Base-by-base conservation (phyloP, 2,329 filamentous ascomycete species). In the Epichloe glyceriae region DNA sequence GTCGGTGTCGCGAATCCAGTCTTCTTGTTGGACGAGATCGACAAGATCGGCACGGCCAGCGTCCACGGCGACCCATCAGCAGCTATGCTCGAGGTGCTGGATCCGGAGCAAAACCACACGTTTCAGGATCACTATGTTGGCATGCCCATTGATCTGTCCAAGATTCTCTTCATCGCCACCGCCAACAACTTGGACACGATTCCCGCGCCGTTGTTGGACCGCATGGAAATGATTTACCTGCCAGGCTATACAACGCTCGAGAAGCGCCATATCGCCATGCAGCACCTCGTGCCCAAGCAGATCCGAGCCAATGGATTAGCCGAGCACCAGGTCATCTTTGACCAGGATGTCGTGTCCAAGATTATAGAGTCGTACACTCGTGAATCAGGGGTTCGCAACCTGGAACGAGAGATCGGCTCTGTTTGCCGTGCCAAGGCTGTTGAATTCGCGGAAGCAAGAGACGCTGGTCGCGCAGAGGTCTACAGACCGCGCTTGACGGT, bases 71-170 rank as follows among this genome's bases (percentile, higher is more conserved):
- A 98, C 62, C 93, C 93, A 3, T 94, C 88, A 19, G 93, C 93
- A 20, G 93, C 93, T 8, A 96, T 98, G 91, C 81, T 98, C 14
- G 93, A 98, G 67, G 93, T 98, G 11, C 75, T 98, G 44, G 93
- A 98, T 62, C 93, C 93, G 0, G 93, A 98, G 67, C 93, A 98
- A 70, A 98, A 98, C 63, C 80, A 94, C 67, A 85, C 82, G 10
- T 98, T 98, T 69, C 87, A 83, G 33, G 93, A 98, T 63, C 93
- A 98, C 69, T 98, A 97, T 65, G 81, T 98, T 64, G 90, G 90
- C 61, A 89, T 96, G 55, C 91, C 93, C 0, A 88, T 97, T 57
- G 93, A 98, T 64, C 76, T 98, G 19, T 95, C 88, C 70, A 96
- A 95, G 69, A 88, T 98, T 20, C 76, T 98, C 11, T 98, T 98